These are phyloP conservation scores for Crithidia acanthocephali DNA, from an alignment of 208 protist species.

Conservation along the genomic window DNA sequence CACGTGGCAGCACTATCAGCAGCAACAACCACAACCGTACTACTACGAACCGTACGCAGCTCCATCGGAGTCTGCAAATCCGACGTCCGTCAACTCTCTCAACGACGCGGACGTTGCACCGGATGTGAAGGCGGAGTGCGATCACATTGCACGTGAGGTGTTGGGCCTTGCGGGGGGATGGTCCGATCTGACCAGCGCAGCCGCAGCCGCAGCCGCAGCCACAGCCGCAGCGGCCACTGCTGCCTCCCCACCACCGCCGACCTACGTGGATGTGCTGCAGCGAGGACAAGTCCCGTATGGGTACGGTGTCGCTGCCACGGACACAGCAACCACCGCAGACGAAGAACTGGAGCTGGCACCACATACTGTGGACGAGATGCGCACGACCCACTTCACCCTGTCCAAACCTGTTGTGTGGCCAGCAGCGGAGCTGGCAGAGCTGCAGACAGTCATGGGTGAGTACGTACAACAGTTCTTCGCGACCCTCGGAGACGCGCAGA, in stretches of 20 bases:
- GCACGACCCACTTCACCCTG: neutral
- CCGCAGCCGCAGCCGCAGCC: too few relatives aligned
- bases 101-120: neutral
- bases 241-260: neutral
- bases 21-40: conserved; percentile 8
- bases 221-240: neutral
- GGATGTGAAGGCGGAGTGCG: conserved; percentile 14
- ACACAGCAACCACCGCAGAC: too few relatives aligned
- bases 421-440: conserved; percentile 12
- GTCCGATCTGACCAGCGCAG: neutral
- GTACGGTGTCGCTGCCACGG: neutral
- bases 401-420: neutral
- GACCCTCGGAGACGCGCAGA: neutral
- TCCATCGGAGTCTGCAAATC: neutral
- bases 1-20: neutral
- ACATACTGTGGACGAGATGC: neutral
- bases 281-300: neutral
- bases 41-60: too few relatives aligned
- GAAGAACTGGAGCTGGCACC: neutral
- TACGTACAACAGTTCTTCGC: neutral
- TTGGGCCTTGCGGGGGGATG: conserved; percentile 12
- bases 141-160: conserved; percentile 10
- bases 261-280: neutral
- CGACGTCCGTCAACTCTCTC: neutral
- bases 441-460: conserved; percentile 13